phyloP scores from a whole-genome alignment of 257 asterid species.

The Nicotiana tabacum region DNA sequence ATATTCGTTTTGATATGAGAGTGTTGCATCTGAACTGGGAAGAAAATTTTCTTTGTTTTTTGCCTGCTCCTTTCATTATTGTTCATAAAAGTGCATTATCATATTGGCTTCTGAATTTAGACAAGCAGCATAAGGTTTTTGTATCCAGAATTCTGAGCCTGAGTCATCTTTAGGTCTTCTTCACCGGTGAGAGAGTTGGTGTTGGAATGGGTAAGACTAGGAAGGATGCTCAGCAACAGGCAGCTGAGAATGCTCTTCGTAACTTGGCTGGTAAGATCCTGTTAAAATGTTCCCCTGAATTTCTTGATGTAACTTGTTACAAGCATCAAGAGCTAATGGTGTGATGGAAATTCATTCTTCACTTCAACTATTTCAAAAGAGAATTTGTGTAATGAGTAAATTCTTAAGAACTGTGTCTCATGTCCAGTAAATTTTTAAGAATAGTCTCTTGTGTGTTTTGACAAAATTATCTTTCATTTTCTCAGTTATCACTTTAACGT shows the following conservation, averaged over 20 bases:
- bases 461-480: background rate
- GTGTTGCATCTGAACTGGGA: background rate
- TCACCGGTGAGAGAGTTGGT: constrained; percentile 81
- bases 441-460: background rate
- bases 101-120: background rate
- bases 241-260: constrained; percentile 91
- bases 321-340: background rate
- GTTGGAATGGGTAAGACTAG: constrained; percentile 86
- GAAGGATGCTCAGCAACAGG: constrained; percentile 97
- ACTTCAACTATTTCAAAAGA: background rate
- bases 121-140: constrained; percentile 11
- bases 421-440: background rate
- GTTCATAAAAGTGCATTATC: background rate
- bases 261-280: constrained; percentile 71
- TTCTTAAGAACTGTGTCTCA: background rate
- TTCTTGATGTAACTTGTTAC: background rate
- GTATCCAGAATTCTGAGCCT: constrained; percentile 21
- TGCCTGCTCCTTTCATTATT: background rate
- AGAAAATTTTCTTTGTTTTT: background rate
- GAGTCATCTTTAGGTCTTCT: constrained; percentile 58
- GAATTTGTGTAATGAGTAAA: background rate
- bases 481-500: background rate
- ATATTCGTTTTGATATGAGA: background rate
- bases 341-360: background rate
- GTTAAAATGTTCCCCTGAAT: background rate